These are phyloP conservation scores for Luffa acutangula DNA, from an alignment of 306 rosid genomes.

Conservation along the genomic window DNA sequence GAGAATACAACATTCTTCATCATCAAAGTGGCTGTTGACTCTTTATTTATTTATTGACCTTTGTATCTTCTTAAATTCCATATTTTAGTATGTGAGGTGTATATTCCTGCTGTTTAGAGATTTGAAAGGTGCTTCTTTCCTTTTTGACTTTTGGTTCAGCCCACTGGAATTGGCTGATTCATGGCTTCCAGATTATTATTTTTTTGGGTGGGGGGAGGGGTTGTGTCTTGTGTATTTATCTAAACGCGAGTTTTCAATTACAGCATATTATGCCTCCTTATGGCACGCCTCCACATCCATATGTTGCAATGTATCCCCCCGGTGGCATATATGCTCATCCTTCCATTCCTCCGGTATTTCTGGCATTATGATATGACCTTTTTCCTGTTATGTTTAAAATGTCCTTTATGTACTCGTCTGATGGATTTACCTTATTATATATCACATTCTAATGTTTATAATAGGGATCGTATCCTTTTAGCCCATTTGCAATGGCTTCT, in stretches of 20 bases:
- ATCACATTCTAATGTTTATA: constrained; percentile 13
- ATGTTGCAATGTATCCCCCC: constrained; percentile 99
- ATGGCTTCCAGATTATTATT: neutral
- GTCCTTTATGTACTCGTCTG: constrained; percentile 8
- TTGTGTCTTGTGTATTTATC: neutral
- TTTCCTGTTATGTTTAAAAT: neutral
- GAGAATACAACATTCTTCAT: neutral
- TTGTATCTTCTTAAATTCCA: neutral
- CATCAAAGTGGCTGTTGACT: neutral
- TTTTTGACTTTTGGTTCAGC: neutral
- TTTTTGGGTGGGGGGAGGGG: neutral
- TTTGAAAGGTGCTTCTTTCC: neutral
- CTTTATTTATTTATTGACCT: neutral
- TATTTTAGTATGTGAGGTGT: neutral
- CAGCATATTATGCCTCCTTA: constrained; percentile 99
- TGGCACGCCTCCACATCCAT: constrained; percentile 75
- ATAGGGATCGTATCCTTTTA: constrained; percentile 96
- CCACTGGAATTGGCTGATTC: neutral
- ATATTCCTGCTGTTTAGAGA: neutral
- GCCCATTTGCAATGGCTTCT: constrained; percentile 89
- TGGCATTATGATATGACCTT: neutral
- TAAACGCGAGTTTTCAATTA: constrained; percentile 13
- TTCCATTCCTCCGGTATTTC: constrained; percentile 85
- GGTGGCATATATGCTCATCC: constrained; percentile 99
- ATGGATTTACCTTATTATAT: constrained; percentile 4